Evolutionary conservation across 2,329 filamentous ascomycete genomes (phyloP), one percentile per base, ranked within the genome.

Genomic region (Sphaerostilbella broomeana): DNA sequence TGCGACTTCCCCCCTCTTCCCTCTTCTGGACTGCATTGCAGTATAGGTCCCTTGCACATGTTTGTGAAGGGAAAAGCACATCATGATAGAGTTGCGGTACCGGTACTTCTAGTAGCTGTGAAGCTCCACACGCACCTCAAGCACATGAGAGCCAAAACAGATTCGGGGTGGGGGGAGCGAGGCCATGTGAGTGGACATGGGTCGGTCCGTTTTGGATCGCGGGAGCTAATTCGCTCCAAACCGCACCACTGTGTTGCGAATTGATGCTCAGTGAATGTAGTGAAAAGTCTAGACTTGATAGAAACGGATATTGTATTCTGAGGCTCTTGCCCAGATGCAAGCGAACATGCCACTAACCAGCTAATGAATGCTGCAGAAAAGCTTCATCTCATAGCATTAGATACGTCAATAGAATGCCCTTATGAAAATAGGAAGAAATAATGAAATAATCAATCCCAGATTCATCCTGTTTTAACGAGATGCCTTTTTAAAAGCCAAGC

Each of bases 11-110:
- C 33, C 27, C 38, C 25, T 27, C 11, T 15, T 27, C 25, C 5
- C 6, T 15, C 25, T 15, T 15, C 16, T n/a, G n/a, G n/a, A n/a
- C n/a, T n/a, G n/a, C n/a, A n/a, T n/a, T n/a, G 28, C 28, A 18
- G 17, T 8, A 18, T 28, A 25, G 28, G 29, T 25, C 29, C 38
- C 17, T 17, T 7, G 33, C 21, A 13, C 22, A 35, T 33, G 17
- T 11, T 25, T 13, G 21, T 35, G 25, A 18, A 35, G 13, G 21
- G 5, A 31, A 18, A 31, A 11, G n/a, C n/a, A n/a, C 40, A 33
- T 24, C 41, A 31, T 40, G 41, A 31, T 40, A 25, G 41, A 9
- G 31, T 16, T 40, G 20, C 31, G n/a, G 41, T 43, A 43, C 36
- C 10, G n/a, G 37, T 43, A 43, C 41, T 35, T 42, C 21, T 19